A percentile compares a stretch with the other conserved stretches of the same genome.
phyloP scores from a whole-genome alignment of 2,329 filamentous ascomycete species.

The Bertia moriformis region DNA sequence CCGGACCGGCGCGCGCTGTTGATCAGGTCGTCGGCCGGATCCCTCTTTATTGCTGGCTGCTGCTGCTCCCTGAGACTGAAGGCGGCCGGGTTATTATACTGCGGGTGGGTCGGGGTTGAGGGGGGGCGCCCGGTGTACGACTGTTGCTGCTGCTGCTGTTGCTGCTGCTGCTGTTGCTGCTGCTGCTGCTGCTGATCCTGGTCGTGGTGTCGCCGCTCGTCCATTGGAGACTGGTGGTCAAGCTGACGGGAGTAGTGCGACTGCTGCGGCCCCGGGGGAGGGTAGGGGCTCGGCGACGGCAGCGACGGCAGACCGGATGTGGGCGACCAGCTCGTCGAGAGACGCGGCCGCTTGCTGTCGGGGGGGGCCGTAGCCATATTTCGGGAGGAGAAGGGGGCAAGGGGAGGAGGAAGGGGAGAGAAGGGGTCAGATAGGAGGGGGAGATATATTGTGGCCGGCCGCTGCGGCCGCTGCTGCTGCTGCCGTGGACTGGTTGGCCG shows the following conservation, averaged over 20 bases:
- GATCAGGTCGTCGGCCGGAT: conserved; percentile 12
- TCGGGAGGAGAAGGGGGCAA: neutral
- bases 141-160: conserved; percentile 1
- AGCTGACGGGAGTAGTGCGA: neutral
- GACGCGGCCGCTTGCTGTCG: conserved; percentile 1
- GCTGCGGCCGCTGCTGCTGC: too few relatives aligned
- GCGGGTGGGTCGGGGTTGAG: conserved; percentile 1
- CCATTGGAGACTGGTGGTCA: neutral
- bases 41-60: conserved; percentile 16
- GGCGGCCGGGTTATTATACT: conserved; percentile 4
- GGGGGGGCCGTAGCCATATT: conserved; percentile 1
- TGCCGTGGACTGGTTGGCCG: too few relatives aligned
- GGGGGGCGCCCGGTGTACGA: neutral
- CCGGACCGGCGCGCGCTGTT: conserved; percentile 13
- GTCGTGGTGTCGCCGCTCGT: neutral
- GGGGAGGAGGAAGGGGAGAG: too few relatives aligned
- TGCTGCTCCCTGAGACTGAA: conserved; percentile 8
- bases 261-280: too few relatives aligned
- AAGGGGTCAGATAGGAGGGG: too few relatives aligned
- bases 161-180: too few relatives aligned
- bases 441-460: too few relatives aligned
- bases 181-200: too few relatives aligned
- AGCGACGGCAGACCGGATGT: neutral
- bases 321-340: neutral
- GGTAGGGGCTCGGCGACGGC: neutral